Evolutionary conservation across 2,329 filamentous ascomycete species (phyloP), one percentile per base, ranked within the genome.

Genomic region (Fusarium neocosmosporiellum): DNA sequence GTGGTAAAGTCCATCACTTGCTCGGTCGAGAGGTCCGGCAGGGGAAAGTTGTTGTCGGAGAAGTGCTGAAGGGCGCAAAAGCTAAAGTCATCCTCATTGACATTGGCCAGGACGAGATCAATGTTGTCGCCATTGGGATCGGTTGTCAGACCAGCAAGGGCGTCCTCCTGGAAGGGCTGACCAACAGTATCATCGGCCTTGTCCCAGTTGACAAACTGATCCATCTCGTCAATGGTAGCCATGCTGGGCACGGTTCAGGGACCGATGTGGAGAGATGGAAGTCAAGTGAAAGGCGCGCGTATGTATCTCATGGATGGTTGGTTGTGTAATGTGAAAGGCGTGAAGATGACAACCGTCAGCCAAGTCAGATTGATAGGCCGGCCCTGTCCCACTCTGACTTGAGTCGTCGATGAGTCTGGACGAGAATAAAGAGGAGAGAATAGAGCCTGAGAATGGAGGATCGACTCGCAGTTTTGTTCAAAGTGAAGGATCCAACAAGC

Each of bases 201-300:
- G 74, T 90, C 88, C 88, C 89, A 91, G 78, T 90, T 85, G 79
- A 93, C 88, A 78, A 92, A 90, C 70, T 91, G 87, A 63, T 92
- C 89, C 84, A 88, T 83, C 62, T 89, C 86, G 64, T 89, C 84
- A 71, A 88, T 76, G 65, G 75, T 69, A n/a, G 81, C 67, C 81
- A 82, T 82, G 65, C 58, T 73, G 73, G 66, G 62, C 70, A 66
- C 65, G 60, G 66, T 10, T 63, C 63, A 64, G 34, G 50, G 37
- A 55, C 59, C 33, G 67, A 53, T 70, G 69, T 67, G 62, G 59
- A 53, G 24, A 20, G 34, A 69, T 22, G 50, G 24, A 67, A 43
- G 65, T 75, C 75, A 71, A 70, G 65, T 48, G 66, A 71, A 78
- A 71, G 75, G 74, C 73, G 77, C 59, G 66, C 29, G 64, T 67